Conservation (phyloP, 352 stramenopile species). For the Globisporangium canariense region DNA sequence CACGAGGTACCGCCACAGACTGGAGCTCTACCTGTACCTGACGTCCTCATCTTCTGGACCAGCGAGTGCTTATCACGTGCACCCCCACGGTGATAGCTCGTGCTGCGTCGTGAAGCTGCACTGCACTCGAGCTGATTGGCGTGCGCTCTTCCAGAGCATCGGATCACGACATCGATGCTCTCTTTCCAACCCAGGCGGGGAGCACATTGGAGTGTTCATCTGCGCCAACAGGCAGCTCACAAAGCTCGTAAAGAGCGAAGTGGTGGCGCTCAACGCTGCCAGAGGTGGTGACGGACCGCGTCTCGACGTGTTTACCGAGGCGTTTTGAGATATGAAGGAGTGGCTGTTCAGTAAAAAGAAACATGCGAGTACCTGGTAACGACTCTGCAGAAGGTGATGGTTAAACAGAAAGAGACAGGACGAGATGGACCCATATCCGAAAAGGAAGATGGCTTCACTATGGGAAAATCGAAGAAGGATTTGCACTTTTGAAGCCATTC, state of each 20-base stretch:
- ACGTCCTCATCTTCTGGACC: conserved; percentile 7
- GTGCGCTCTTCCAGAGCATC: conserved; percentile 2
- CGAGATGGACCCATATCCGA: background rate
- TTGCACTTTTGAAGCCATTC: background rate
- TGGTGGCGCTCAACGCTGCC: conserved; percentile 8
- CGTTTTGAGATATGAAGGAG: conserved; percentile 18
- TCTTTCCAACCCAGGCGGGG: background rate
- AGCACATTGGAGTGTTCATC: conserved; percentile 21
- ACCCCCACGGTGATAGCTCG: background rate
- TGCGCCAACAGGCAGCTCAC: conserved; percentile 22
- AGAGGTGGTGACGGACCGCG: background rate
- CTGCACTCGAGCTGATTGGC: conserved; percentile 15
- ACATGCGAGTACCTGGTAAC: too few species aligned
- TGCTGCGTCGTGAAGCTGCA: conserved; percentile 8
- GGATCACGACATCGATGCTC: background rate
- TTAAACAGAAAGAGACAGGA: background rate
- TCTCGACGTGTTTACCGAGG: conserved; percentile 30
- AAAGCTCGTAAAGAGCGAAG: conserved; percentile 23
- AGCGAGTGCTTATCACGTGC: background rate
- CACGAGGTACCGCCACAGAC: background rate
- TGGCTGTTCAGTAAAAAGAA: background rate
- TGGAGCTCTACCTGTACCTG: conserved; percentile 23
- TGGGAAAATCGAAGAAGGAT: background rate
- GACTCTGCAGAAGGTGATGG: background rate
- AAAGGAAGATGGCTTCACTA: conserved; percentile 6